Evolutionary conservation across 192 early-diverging fungal genomes (phyloP).

Genomic region (Mortierella hygrophila): DNA sequence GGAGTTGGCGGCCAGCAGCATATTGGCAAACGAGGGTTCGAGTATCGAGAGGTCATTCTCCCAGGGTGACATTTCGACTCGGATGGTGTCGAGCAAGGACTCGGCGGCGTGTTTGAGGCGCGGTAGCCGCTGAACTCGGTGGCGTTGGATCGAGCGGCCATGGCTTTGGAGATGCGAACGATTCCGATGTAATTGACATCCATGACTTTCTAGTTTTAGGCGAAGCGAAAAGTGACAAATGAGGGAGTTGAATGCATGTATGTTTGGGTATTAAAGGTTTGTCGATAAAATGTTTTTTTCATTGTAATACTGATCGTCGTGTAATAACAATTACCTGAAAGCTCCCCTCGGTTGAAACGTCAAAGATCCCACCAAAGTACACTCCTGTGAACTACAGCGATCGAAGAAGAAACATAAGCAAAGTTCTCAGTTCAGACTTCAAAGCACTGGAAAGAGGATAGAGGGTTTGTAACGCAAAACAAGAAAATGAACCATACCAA

Average conservation of each 20-base stretch:
- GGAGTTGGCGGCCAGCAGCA: no score
- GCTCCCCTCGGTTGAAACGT: slow-evolving; percentile 30
- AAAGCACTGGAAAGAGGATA: no score
- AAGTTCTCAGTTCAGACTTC: no score
- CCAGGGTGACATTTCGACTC: slow-evolving; percentile 10
- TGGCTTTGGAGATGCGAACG: not conserved
- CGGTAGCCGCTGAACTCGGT: not conserved
- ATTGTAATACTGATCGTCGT: not conserved
- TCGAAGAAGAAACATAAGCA: no score
- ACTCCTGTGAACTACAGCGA: no score
- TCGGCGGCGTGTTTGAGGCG: slow-evolving; percentile 35
- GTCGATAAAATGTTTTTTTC: no score
- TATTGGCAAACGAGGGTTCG: slow-evolving; percentile 12
- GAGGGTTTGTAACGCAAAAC: not conserved
- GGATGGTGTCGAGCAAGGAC: not conserved
- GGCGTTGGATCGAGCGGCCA: not conserved
- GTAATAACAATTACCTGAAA: slow-evolving; percentile 17
- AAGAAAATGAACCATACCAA: slow-evolving; percentile 16
- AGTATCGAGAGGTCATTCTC: slow-evolving; percentile 37
- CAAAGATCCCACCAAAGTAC: not conserved
- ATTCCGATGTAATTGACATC: not conserved
- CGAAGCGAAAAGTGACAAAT: not conserved
- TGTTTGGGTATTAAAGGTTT: no score
- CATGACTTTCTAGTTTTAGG: not conserved
- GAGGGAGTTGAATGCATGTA: no score